Base-by-base conservation (phyloP, 2,329 filamentous ascomycete species). In the Botrytis fragariae region DNA sequence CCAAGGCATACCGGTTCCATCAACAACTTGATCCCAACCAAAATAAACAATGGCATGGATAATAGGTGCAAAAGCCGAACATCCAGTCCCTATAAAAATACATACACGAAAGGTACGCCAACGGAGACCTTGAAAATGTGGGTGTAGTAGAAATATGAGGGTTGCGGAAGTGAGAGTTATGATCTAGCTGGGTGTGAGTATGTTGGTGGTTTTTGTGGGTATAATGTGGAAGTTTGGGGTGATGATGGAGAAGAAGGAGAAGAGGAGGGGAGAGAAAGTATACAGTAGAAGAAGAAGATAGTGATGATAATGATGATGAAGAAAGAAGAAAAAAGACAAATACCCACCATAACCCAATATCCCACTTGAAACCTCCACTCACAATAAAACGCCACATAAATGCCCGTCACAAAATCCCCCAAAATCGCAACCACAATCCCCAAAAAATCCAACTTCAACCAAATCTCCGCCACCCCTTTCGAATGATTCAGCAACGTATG, bases 1-100 rank as follows among this genome's bases (percentile, higher is more conserved):
- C 74, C 72, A 78, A 20, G 67, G 64, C 73, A 76, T 73, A 2
- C 77, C 76, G 9, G 75, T 71, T 20, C 73, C 68, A 12, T 42
- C 62, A 48, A 69, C 51, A 8, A 51, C 59, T 8, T 70, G 37
- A 32, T 18, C 4, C 63, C 63, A 73, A 22, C 71, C 71, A 73
- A 73, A 73, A 69, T 69, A 25, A 32, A 62, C 29, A 51, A 70
- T 70, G n/a, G 25, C 71, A 12, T 73, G 22, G n/a, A 73, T 61
- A 29, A 73, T 73, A 12, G 71, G 71, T 12, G 59, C 65, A 5
- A 73, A 51, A 10, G 42, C 65, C 25, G 71, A 73, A 14, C 54
- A 69, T 0, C 42, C 71, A 1, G 71, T 73, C 6, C 64, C 71
- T 6, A 69, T 37, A 69, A 73, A 73, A 8, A 62, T 42, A 29